phyloP scores from a whole-genome alignment of 179 eudicot genomes.

The Beta macrorhiza region DNA sequence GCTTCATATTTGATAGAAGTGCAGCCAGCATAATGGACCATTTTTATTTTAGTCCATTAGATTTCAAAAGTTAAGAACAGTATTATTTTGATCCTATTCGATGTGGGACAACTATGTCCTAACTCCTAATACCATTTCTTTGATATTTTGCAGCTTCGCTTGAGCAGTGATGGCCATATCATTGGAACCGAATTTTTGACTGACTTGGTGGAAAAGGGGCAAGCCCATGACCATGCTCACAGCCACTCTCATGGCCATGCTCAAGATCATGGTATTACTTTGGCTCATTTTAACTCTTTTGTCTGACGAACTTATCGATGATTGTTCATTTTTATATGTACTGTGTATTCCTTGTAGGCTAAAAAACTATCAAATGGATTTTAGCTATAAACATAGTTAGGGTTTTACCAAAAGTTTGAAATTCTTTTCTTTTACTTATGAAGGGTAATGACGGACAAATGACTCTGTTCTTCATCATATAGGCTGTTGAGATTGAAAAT shows the following conservation, averaged over 20 bases:
- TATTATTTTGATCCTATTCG: background rate
- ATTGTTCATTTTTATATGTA: background rate
- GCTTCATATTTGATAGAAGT: background rate
- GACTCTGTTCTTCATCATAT: background rate
- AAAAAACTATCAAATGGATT: background rate
- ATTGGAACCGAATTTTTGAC: conserved; percentile 84
- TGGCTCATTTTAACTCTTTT: background rate
- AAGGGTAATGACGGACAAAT: background rate
- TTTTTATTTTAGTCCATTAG: background rate
- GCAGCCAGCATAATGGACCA: background rate
- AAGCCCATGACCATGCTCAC: conserved; percentile 30
- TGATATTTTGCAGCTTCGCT: conserved; percentile 68
- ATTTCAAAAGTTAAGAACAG: background rate
- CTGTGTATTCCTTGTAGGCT: background rate
- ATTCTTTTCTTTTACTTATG: background rate
- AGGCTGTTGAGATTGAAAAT: background rate
- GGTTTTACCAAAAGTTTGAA: background rate
- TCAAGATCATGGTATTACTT: conserved; percentile 67
- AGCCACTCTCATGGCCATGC: conserved; percentile 17
- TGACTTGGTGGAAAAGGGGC: conserved; percentile 92
- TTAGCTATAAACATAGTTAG: background rate
- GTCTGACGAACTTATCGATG: background rate
- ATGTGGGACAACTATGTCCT: background rate
- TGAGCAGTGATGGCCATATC: conserved; percentile 68
- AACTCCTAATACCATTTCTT: background rate